A percentile compares a stretch with the other conserved stretches of the same genome.
Conservation (phyloP, 495 filamentous ascomycete genomes). For the Hypoxylon trugodes region DNA sequence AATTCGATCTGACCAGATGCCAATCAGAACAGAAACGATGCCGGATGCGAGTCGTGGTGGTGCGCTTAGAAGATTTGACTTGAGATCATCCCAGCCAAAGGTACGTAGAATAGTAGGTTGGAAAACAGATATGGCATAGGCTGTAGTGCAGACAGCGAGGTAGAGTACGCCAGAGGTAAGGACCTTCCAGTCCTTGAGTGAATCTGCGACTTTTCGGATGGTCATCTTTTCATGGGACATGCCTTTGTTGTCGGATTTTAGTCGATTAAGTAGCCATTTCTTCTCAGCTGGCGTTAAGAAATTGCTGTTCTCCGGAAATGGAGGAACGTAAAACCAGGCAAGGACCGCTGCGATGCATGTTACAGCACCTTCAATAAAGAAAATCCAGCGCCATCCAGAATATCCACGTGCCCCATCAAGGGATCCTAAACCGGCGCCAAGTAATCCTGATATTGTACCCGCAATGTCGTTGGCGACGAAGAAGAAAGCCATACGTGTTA, state of each 20-base stretch:
- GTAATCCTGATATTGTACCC: not conserved
- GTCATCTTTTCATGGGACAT: conserved; percentile 6
- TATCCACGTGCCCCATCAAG: not conserved
- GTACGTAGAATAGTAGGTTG: not conserved
- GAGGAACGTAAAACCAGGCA: not conserved
- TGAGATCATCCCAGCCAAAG: conserved; percentile 2
- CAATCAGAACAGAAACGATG: not conserved
- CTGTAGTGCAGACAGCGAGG: not conserved
- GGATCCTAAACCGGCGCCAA: not conserved
- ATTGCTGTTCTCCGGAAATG: not conserved
- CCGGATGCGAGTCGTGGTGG: conserved; percentile 2
- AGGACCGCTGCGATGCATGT: conserved; percentile 1
- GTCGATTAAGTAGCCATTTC: not conserved
- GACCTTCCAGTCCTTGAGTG: conserved; percentile 8
- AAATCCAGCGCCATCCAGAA: conserved; percentile 4
- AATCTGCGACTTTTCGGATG: not conserved
- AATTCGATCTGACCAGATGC: conserved; percentile 4
- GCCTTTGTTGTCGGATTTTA: conserved; percentile 3
- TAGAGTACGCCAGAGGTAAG: not conserved
- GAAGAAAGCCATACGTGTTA: conserved; percentile 5
- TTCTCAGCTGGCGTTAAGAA: not conserved
- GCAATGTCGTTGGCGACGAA: conserved; percentile 6
- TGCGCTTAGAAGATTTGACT: conserved; percentile 1
- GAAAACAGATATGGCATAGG: conserved; percentile 1
- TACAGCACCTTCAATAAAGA: not conserved